Base-by-base conservation (phyloP, 306 rosid genomes). In the Begonia fuchsioides region DNA sequence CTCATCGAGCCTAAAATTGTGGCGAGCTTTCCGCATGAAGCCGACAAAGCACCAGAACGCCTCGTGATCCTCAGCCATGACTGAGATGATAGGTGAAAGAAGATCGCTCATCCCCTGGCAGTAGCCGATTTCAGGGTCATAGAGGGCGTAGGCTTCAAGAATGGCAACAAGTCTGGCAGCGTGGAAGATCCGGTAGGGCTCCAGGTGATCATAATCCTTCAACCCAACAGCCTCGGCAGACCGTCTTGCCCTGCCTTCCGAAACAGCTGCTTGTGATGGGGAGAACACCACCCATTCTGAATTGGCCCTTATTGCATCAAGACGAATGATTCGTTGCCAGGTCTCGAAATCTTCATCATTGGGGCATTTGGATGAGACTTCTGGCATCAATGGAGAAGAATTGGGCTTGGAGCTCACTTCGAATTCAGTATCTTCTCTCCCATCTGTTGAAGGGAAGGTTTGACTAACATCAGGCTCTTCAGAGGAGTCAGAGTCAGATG, bases 21-120 rank as follows among this genome's bases (percentile, higher is more conserved):
- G 98, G 51, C 98, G 80, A 38, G 98, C 98, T 72, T 85, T 85
- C 76, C 73, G 83, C 98, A 92, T 92, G 75, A 92, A 92, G 58
- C 98, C 98, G 56, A 82, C 98, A 66, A 92, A 92, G 69, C 98
- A 92, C 98, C 98, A 92, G 81, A 92, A 92, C 39, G 98, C 98
- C 65, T 85, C 98, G 0, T 82, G 86, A 73, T 92, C 96, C 41
- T 92, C 98, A 1, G 83, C 52, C 48, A 92, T 65, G 38, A 92
- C 94, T 52, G 82, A 49, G 65, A 80, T 63, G 58, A 92, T 92
- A 39, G 98, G 98, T 51, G 98, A 92, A 46, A 92, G 90, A 17
- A 92, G 75, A 76, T 92, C 98, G 18, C 98, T 92, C 98, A 92
- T 92, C 17, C 98, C 98, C 71, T 92, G 98, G 72, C 98, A 92